A percentile compares a stretch with the other conserved stretches of the same genome.
Conservation (phyloP, 371 early-diverging fungal genomes). For the Umbelopsis sp. region DNA sequence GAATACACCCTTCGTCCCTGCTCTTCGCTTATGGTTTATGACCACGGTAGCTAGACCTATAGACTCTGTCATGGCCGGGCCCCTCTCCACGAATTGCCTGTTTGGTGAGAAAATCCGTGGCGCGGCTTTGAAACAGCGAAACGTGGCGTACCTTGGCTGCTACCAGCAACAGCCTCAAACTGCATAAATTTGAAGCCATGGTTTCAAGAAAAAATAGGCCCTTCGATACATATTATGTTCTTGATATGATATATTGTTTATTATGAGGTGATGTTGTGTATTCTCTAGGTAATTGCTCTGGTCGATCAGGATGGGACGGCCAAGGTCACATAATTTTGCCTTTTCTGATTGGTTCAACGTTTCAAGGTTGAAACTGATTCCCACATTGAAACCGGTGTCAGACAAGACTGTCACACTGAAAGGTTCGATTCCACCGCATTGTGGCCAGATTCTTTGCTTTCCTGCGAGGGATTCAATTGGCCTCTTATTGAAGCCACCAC, state of each 20-base stretch:
- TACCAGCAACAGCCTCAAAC: too few species aligned
- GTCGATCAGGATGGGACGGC: too few species aligned
- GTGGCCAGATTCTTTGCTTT: too few species aligned
- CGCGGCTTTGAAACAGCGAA: not conserved
- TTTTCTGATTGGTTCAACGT: not conserved
- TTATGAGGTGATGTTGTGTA: not conserved
- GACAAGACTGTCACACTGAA: not conserved
- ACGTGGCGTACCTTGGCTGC: not conserved
- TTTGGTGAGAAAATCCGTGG: not conserved
- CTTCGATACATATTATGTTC: not conserved
- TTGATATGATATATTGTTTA: not conserved
- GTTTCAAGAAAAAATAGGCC: too few species aligned
- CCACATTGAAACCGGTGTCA: constrained; percentile 4
- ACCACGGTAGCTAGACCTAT: too few species aligned
- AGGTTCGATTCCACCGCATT: not conserved
- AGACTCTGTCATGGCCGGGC: too few species aligned
- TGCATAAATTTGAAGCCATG: too few species aligned
- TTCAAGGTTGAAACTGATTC: not conserved
- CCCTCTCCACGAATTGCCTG: not conserved
- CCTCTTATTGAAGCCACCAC: not conserved
- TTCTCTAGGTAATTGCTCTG: too few species aligned
- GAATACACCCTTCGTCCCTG: too few species aligned
- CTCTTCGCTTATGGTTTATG: not conserved
- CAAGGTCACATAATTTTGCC: not conserved
- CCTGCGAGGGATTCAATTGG: not conserved